phyloP scores from a whole-genome alignment of 2,329 filamentous ascomycete species.

The Aspergillus melleus region DNA sequence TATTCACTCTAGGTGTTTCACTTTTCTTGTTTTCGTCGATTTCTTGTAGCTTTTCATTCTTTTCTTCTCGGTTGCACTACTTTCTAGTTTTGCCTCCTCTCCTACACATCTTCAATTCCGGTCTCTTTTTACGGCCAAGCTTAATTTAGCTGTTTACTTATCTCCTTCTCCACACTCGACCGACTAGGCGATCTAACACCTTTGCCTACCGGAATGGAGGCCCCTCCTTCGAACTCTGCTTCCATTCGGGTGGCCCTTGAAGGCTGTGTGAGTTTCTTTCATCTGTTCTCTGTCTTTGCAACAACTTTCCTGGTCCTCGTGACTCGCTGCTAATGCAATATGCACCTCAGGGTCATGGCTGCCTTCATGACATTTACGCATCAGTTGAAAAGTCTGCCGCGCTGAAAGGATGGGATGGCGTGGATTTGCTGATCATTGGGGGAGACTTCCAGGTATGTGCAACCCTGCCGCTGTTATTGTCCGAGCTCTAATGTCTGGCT shows the following conservation, averaged over 20 bases:
- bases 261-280: slow-evolving; percentile 68
- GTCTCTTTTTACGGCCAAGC: background rate
- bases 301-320: background rate
- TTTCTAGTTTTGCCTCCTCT: background rate
- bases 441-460: slow-evolving; percentile 81
- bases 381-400: slow-evolving; percentile 69
- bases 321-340: slow-evolving; percentile 10
- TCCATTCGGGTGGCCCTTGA: slow-evolving; percentile 74
- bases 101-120: background rate
- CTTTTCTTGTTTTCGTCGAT: background rate
- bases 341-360: slow-evolving; percentile 74
- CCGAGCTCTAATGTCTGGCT: slow-evolving; percentile 11
- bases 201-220: slow-evolving; percentile 11
- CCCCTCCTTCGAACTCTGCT: slow-evolving; percentile 3
- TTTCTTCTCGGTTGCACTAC: background rate
- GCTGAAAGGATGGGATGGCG: slow-evolving; percentile 71
- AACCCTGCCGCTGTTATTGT: background rate
- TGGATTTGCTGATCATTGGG: slow-evolving; percentile 91
- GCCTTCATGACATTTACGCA: slow-evolving; percentile 86
- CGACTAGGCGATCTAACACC: background rate
- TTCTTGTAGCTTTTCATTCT: background rate
- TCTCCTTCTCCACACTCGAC: background rate
- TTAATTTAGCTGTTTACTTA: background rate
- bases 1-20: background rate
- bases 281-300: background rate